Evolutionary conservation across 306 rosid species (phyloP).

Genomic region (Lagenaria siceraria): DNA sequence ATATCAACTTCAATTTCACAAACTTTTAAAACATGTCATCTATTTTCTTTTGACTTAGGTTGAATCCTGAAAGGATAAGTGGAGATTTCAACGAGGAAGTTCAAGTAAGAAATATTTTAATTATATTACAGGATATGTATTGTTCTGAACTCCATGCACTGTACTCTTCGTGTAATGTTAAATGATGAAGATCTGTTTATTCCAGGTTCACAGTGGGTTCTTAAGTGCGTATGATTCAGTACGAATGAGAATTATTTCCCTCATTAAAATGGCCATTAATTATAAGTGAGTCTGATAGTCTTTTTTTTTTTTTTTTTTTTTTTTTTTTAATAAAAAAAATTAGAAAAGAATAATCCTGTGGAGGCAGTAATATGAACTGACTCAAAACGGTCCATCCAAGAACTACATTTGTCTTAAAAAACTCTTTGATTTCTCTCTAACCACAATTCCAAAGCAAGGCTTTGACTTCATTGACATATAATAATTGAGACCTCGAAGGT

Average conservation of each 20-base stretch:
- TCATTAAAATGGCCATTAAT: constrained; percentile 65
- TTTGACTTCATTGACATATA: too few species aligned
- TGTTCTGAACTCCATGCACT: background rate
- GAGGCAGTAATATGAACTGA: background rate
- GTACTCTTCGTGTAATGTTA: background rate
- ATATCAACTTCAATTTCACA: background rate
- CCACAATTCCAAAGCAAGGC: too few species aligned
- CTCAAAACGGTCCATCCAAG: background rate
- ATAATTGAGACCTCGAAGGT: too few species aligned
- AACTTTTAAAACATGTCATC: background rate
- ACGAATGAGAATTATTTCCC: constrained; percentile 67
- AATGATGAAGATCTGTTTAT: constrained; percentile 14
- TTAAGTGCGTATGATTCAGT: constrained; percentile 91
- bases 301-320: too few species aligned
- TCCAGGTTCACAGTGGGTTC: constrained; percentile 97
- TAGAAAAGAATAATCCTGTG: background rate
- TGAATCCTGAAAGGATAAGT: constrained; percentile 94
- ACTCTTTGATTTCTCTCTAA: too few species aligned
- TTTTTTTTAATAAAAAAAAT: too few species aligned
- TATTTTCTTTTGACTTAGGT: constrained; percentile 34
- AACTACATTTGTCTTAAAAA: background rate
- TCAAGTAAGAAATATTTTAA: constrained; percentile 43
- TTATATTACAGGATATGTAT: background rate
- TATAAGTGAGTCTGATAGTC: constrained; percentile 40
- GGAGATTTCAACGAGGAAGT: constrained; percentile 96